Evolutionary conservation across 768 basidiomycete genomes (phyloP).

Genomic region (Termitomyces sp.): DNA sequence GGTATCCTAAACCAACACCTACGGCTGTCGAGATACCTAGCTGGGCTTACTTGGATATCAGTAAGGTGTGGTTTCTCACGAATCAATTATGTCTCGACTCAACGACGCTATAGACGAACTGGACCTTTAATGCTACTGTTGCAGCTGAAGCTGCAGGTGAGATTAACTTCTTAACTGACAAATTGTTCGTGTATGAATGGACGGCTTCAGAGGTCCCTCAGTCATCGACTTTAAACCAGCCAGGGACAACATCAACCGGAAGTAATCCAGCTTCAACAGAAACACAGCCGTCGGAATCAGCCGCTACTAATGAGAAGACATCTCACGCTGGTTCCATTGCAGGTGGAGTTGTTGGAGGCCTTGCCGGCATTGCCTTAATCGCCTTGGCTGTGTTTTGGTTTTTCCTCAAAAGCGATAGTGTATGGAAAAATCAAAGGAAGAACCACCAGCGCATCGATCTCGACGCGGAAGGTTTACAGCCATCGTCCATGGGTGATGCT

Average conservation of each 20-base stretch:
- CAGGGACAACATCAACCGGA: neutral
- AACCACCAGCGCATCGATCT: conserved; percentile 6
- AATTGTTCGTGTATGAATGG: neutral
- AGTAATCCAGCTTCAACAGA: neutral
- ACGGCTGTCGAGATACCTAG: conserved; percentile 36
- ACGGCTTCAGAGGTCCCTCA: neutral
- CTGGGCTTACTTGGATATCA: conserved; percentile 56
- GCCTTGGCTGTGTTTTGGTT: conserved; percentile 35
- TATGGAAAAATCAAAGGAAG: conserved; percentile 2
- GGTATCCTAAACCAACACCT: conserved; percentile 43
- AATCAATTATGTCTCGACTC: neutral
- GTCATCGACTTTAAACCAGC: neutral
- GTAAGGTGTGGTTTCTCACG: conserved; percentile 21
- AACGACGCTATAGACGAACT: conserved; percentile 20
- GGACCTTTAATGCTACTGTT: conserved; percentile 30
- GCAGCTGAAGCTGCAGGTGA: conserved; percentile 9
- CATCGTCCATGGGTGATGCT: neutral
- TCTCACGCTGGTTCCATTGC: conserved; percentile 53
- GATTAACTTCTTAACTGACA: neutral
- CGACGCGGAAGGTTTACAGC: conserved; percentile 10
- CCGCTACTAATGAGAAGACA: neutral
- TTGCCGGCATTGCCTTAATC: conserved; percentile 37
- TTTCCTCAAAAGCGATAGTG: conserved; percentile 14
- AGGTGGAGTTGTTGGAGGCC: conserved; percentile 53
- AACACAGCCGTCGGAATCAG: neutral